Percentiles rank a stretch among this genome's conserved stretches.
Evolutionary conservation across 179 eudicot species (phyloP).

Genomic region (Beta lomatogona): DNA sequence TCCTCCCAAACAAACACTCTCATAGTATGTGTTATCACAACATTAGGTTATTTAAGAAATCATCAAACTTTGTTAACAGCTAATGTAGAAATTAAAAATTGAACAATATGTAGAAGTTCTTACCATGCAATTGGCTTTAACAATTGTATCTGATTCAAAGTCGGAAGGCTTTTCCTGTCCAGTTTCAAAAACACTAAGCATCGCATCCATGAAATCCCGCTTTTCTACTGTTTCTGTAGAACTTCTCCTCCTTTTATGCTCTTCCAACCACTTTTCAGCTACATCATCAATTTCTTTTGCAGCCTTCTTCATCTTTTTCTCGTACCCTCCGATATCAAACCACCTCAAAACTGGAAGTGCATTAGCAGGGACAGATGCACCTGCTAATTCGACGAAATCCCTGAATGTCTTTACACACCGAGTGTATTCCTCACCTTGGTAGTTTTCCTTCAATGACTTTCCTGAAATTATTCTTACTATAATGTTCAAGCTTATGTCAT

Average conservation of each 20-base stretch:
- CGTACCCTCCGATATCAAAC: conserved; percentile 34
- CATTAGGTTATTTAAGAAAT: too few species aligned
- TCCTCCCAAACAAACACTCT: too few species aligned
- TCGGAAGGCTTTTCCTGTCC: neutral
- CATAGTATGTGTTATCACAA: too few species aligned
- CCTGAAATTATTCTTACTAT: conserved; percentile 24
- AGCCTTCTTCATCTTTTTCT: conserved; percentile 25
- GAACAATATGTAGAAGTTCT: neutral
- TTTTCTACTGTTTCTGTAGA: neutral
- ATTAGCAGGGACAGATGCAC: conserved; percentile 7
- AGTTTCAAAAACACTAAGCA: neutral
- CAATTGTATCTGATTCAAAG: conserved; percentile 3
- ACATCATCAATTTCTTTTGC: conserved; percentile 19
- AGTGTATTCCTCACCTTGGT: neutral
- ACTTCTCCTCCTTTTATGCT: conserved; percentile 23
- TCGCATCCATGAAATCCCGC: conserved; percentile 7
- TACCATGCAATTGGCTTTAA: conserved; percentile 7
- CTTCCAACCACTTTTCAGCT: conserved; percentile 28
- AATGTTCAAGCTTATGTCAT: conserved; percentile 12
- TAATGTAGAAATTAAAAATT: too few species aligned
- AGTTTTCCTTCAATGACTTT: conserved; percentile 1
- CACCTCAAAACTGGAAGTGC: conserved; percentile 32
- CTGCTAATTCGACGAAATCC: conserved; percentile 28
- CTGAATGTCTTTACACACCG: neutral
- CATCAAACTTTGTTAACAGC: too few species aligned